These are phyloP conservation scores for Drechslerella dactyloides DNA, from an alignment of 2,329 filamentous ascomycete genomes.

Conservation along the genomic window DNA sequence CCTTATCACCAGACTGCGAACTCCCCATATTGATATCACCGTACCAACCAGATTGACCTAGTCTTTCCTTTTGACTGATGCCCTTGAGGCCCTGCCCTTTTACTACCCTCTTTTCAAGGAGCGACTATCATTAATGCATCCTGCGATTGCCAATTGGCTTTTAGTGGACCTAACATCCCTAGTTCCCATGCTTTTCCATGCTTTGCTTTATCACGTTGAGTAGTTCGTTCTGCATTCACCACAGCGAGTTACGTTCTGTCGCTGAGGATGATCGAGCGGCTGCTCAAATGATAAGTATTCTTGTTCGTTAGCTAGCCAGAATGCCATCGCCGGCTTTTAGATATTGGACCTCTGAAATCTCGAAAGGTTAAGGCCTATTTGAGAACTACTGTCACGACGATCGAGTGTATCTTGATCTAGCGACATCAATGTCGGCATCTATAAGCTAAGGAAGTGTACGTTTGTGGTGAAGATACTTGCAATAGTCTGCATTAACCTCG, in stretches of 20 bases:
- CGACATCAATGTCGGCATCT: no score
- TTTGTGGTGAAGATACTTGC: no score
- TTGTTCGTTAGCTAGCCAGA: not conserved
- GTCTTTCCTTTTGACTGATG: not conserved
- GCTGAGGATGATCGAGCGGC: not conserved
- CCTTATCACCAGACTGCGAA: not conserved
- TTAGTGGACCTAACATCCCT: no score
- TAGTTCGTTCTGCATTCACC: not conserved
- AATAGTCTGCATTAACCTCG: no score
- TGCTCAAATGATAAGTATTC: not conserved
- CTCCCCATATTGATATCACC: no score
- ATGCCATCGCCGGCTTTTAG: no score
- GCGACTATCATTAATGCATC: not conserved
- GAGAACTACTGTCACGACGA: no score
- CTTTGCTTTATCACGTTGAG: not conserved
- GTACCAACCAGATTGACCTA: no score
- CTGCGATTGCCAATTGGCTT: not conserved
- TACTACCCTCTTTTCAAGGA: not conserved
- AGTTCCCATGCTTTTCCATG: not conserved
- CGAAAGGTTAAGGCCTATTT: no score
- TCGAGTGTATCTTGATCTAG: no score
- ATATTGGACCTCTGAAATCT: no score
- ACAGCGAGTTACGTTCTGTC: not conserved
- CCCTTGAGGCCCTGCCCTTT: not conserved
- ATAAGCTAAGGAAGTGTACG: no score